Evolutionary conservation across 208 protist genomes (phyloP), one percentile per base, ranked within the genome.

Genomic region (Acanthamoeba divionensis): DNA sequence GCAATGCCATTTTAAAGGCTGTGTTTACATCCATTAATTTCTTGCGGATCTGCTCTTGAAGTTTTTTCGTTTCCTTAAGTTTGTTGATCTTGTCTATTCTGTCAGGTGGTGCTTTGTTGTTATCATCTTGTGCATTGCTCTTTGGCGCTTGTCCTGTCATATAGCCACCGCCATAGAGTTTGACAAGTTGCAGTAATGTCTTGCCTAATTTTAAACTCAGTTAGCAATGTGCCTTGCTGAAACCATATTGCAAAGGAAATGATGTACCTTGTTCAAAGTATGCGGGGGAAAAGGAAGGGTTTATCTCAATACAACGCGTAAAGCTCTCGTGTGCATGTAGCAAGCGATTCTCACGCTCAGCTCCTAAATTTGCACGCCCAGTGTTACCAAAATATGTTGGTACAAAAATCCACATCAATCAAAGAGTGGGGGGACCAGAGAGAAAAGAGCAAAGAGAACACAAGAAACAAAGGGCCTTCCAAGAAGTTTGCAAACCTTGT

Each of bases 81-180:
- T 55, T 24, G 26, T 80, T 80, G 69, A 80, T 80, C 47, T 80
- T 80, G 47, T 80, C 69, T 31, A 80, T 80, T 13, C 69, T 44
- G 31, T 80, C 69, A 29, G 50, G 15, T 50, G 67, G 10, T 50
- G 29, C 13, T 66, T 66, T 26, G 13, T n/a, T 38, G 62, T 21
- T n/a, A 0, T 12, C 12, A 1, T 26, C n/a, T 77, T 77, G 67
- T 47, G 41, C 29, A 18, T 71, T 36, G 2, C 36, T 71, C 15
- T 36, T 36, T 36, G 29, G 12, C 31, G 1, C 29, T 45, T 29
- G 18, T 29, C 63, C 41, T 21, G 31, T 36, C 12, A 18, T 9
- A 29, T 18, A 80, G 8, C 69, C 69, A 29, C 69, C 36, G 24
- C 69, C 69, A 50, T 80, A 80, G 26, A 80, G 38, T 29, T 45